These are phyloP conservation scores for Populus pruinosa DNA, from an alignment of 345 rosid species.

Conservation along the genomic window DNA sequence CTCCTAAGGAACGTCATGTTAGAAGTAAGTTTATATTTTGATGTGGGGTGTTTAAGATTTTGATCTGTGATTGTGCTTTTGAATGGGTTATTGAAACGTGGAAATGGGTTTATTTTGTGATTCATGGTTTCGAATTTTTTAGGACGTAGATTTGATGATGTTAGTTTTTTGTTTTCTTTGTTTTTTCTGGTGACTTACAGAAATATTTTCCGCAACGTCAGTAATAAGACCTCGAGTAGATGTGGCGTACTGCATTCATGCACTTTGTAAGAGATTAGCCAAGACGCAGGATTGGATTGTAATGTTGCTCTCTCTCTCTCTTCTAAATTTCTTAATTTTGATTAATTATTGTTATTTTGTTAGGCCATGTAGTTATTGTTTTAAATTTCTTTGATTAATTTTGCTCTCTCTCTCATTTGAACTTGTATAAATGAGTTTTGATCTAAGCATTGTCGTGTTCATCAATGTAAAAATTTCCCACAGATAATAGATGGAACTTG, in stretches of 20 bases:
- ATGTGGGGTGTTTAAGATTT: neutral
- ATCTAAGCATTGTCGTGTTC: neutral
- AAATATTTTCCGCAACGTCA: constrained; percentile 85
- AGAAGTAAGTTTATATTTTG: constrained; percentile 49
- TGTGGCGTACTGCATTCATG: constrained; percentile 89
- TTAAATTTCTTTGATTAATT: too few species aligned
- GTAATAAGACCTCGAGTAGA: constrained; percentile 86
- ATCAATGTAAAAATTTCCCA: neutral
- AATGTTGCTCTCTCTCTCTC: constrained; percentile 18
- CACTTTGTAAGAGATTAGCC: constrained; percentile 75
- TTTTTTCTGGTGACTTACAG: constrained; percentile 23
- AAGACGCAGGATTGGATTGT: constrained; percentile 90
- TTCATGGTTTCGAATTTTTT: neutral
- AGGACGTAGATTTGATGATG: neutral
- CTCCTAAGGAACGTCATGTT: constrained; percentile 97
- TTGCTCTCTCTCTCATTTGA: neutral
- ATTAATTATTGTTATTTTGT: neutral
- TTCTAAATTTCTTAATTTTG: neutral
- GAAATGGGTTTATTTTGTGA: neutral
- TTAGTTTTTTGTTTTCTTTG: neutral
- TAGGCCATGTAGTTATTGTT: neutral
- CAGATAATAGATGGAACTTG: neutral
- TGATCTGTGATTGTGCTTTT: neutral
- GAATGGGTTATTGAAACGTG: neutral
- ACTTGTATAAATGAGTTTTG: neutral